Percentiles rank a stretch among this genome's conserved stretches.
phyloP scores from a whole-genome alignment of 805 yeast species.

The Starmera caribaea region DNA sequence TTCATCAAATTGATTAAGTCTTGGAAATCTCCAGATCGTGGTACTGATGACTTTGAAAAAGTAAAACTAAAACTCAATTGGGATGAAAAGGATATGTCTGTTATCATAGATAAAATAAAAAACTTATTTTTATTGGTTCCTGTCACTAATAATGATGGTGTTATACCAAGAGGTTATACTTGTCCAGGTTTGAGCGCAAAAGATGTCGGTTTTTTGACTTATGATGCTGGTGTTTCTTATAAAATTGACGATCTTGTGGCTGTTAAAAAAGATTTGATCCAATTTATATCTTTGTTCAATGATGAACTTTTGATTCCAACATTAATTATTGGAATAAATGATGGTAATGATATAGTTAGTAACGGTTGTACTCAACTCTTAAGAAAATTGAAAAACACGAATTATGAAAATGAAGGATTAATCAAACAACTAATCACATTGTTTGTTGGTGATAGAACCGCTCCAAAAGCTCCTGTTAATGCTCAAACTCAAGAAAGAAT shows the following conservation, averaged over 20 bases:
- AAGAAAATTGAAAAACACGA: conserved; percentile 39
- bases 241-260: conserved; percentile 35
- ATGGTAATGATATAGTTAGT: conserved; percentile 43
- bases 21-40: conserved; percentile 43
- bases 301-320: conserved; percentile 35
- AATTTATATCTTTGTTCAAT: conserved; percentile 26
- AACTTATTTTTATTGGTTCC: conserved; percentile 52
- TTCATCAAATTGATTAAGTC: conserved; percentile 41
- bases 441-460: conserved; percentile 37
- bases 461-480: conserved; percentile 42
- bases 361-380: conserved; percentile 43
- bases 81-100: conserved; percentile 32
- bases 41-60: conserved; percentile 30
- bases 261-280: conserved; percentile 31
- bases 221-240: conserved; percentile 56
- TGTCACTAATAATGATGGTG: conserved; percentile 24
- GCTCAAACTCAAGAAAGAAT: conserved; percentile 47
- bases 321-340: conserved; percentile 54
- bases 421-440: conserved; percentile 36
- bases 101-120: conserved; percentile 37
- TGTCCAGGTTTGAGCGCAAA: conserved; percentile 56
- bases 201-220: conserved; percentile 56
- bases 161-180: conserved; percentile 32
- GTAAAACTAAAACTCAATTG: conserved; percentile 27
- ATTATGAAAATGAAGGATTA: conserved; percentile 34